Evolutionary conservation across 1,284 basidiomycete species (phyloP).

Genomic region (Leccinum huronense): DNA sequence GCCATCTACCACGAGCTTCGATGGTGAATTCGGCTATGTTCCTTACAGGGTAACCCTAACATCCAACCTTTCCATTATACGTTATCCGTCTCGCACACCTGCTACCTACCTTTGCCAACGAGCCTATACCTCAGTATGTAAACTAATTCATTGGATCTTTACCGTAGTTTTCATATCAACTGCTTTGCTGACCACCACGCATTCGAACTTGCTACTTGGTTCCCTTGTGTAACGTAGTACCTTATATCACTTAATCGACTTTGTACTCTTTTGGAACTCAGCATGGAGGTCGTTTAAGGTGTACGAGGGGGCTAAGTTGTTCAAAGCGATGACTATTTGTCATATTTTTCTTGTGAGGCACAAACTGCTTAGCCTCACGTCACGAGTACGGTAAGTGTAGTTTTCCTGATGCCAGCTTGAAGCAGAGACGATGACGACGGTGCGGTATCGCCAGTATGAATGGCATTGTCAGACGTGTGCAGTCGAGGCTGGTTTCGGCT

Average conservation of each 20-base stretch:
- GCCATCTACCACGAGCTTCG: slow-evolving; percentile 17
- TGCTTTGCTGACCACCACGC: neutral
- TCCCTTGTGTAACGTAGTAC: neutral
- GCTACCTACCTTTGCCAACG: neutral
- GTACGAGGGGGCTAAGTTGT: neutral
- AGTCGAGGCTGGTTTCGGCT: too few relatives aligned
- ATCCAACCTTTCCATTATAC: neutral
- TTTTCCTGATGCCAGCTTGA: too few relatives aligned
- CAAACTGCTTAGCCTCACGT: neutral
- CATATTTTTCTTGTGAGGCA: neutral
- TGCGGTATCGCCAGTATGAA: too few relatives aligned
- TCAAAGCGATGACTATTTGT: neutral
- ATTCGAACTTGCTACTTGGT: neutral
- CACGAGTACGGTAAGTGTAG: neutral
- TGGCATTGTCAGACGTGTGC: too few relatives aligned
- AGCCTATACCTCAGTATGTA: neutral
- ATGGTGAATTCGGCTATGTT: slow-evolving; percentile 18
- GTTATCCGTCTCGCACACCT: slow-evolving; percentile 2
- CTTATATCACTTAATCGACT: neutral
- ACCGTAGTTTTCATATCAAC: slow-evolving; percentile 1
- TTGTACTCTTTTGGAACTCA: neutral
- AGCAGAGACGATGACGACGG: too few relatives aligned
- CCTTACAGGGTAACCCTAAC: slow-evolving; percentile 10
- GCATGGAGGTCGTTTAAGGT: neutral
- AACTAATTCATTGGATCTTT: neutral